Evolutionary conservation across 139 green algal species (phyloP).

Genomic region (Chlamydomonas applanata): DNA sequence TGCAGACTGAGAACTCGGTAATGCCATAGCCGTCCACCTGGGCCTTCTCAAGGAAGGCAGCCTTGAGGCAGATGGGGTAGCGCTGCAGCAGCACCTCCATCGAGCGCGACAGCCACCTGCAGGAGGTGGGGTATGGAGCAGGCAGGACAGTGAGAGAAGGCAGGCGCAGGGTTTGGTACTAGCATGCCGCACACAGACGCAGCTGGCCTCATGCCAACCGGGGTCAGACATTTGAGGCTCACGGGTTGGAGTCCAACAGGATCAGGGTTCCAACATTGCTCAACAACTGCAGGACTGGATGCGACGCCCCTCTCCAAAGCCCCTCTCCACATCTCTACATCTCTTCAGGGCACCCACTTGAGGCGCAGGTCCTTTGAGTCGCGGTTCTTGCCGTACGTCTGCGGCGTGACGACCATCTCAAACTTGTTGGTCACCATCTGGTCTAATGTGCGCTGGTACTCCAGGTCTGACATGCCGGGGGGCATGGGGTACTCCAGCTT

Average conservation of each 20-base stretch:
- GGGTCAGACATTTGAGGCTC: too few species aligned
- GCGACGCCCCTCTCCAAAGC: too few species aligned
- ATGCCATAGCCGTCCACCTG: slow-evolving; percentile 21
- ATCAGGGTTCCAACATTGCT: too few species aligned
- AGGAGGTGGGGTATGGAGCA: too few species aligned
- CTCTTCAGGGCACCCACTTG: too few species aligned
- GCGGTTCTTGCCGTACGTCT: slow-evolving; percentile 43
- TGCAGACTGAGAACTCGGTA: slow-evolving; percentile 36
- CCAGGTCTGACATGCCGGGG: slow-evolving; percentile 27
- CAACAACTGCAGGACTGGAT: too few species aligned
- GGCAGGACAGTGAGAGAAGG: too few species aligned
- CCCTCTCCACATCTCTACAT: too few species aligned
- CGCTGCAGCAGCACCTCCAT: slow-evolving; percentile 48
- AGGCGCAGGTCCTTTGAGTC: slow-evolving; percentile 35
- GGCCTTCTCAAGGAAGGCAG: slow-evolving; percentile 39
- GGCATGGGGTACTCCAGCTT: slow-evolving; percentile 43
- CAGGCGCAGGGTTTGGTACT: too few species aligned
- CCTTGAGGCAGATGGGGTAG: slow-evolving; percentile 51
- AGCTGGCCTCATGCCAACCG: too few species aligned
- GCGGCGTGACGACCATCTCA: slow-evolving; percentile 45
- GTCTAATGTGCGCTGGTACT: slow-evolving; percentile 28
- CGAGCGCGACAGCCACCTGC: slow-evolving; percentile 38
- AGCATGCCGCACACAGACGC: too few species aligned
- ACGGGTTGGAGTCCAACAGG: too few species aligned
- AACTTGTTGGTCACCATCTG: slow-evolving; percentile 28